Percentiles rank a stretch among this genome's conserved stretches.
phyloP scores from a whole-genome alignment of 2,329 filamentous ascomycete genomes.

The Verticillium dahliae region DNA sequence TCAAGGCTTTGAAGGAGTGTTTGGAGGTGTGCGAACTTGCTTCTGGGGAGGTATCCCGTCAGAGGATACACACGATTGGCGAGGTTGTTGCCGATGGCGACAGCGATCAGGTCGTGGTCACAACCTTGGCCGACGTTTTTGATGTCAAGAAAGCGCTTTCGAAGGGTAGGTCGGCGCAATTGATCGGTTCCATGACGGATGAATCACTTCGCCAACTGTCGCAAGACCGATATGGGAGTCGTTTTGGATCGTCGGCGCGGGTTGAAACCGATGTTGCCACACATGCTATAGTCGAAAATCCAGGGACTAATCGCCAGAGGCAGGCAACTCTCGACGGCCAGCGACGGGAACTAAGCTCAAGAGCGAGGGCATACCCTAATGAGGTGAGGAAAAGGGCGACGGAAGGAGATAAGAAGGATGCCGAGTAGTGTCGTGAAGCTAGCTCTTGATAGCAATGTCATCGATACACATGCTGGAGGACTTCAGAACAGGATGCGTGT shows the following conservation, averaged over 20 bases:
- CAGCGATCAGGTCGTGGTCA: slow-evolving; percentile 32
- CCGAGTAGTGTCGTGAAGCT: background rate
- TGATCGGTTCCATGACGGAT: slow-evolving; percentile 27
- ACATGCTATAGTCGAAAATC: too few relatives aligned
- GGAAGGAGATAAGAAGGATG: background rate
- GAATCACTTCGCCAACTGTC: slow-evolving; percentile 13
- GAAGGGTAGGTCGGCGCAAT: slow-evolving; percentile 23
- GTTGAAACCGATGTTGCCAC: too few relatives aligned
- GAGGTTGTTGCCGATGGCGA: slow-evolving; percentile 28
- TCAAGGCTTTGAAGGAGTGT: slow-evolving; percentile 25
- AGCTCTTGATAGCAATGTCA: background rate
- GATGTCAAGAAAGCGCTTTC: slow-evolving; percentile 28
- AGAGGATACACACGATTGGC: slow-evolving; percentile 26
- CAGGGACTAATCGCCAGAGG: too few relatives aligned
- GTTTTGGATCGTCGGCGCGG: slow-evolving; percentile 9
- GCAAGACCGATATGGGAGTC: slow-evolving; percentile 13
- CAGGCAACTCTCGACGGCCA: background rate
- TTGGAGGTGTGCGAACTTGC: slow-evolving; percentile 30
- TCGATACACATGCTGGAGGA: background rate
- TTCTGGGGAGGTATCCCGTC: slow-evolving; percentile 18
- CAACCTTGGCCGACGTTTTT: slow-evolving; percentile 32
- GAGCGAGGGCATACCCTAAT: background rate
- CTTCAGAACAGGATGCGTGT: background rate
- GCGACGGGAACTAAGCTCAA: background rate
- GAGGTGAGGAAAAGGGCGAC: background rate